Evolutionary conservation across 2,329 filamentous ascomycete species (phyloP).

Genomic region (Fusarium coicis): DNA sequence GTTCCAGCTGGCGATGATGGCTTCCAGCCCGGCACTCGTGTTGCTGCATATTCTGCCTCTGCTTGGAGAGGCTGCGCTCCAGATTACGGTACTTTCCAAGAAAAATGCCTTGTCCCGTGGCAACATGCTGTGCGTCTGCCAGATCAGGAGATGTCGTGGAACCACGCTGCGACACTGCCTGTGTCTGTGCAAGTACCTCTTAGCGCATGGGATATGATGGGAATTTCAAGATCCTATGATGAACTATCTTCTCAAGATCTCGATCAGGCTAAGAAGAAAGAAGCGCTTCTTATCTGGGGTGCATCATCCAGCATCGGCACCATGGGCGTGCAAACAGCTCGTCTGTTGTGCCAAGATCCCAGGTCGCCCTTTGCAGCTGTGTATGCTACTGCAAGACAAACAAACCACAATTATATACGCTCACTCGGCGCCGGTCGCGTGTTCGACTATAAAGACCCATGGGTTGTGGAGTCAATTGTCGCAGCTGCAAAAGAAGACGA

Average conservation of each 20-base stretch:
- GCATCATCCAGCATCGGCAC: constrained; percentile 58
- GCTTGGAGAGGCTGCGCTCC: constrained; percentile 56
- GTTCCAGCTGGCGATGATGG: constrained; percentile 45
- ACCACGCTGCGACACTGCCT: constrained; percentile 53
- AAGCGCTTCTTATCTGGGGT: constrained; percentile 56
- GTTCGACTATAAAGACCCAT: constrained; percentile 54
- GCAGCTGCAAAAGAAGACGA: constrained; percentile 51
- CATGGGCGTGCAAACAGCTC: constrained; percentile 55
- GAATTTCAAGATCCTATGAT: constrained; percentile 43
- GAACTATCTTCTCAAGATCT: not conserved
- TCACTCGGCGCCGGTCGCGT: constrained; percentile 52
- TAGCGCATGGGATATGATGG: constrained; percentile 53
- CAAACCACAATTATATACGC: constrained; percentile 49
- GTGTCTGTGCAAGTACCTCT: constrained; percentile 52
- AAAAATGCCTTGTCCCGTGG: constrained; percentile 55
- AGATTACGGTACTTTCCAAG: constrained; percentile 60
- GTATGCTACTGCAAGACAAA: constrained; percentile 53
- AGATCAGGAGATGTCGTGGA: constrained; percentile 50
- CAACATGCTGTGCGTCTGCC: constrained; percentile 52
- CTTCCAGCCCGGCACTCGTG: constrained; percentile 50
- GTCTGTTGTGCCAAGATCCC: constrained; percentile 49
- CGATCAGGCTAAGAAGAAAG: constrained; percentile 32
- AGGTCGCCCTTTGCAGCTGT: constrained; percentile 51
- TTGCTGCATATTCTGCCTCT: constrained; percentile 52
- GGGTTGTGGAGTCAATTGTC: constrained; percentile 48